Evolutionary conservation across 345 rosid genomes (phyloP).

Genomic region (Clarkia xantiana): DNA sequence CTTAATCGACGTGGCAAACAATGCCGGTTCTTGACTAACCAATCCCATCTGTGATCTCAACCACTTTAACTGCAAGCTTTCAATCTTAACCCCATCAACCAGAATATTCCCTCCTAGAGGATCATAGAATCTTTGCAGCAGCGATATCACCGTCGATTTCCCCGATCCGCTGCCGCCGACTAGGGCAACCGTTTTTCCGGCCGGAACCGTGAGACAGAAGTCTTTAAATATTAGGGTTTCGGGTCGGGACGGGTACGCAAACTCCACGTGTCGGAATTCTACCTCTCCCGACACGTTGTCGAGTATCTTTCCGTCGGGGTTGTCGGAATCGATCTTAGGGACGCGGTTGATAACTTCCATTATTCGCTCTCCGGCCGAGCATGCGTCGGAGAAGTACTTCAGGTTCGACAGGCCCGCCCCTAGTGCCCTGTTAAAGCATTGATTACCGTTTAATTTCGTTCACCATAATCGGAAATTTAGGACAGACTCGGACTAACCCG

Average conservation of each 20-base stretch:
- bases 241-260: slow-evolving; percentile 8
- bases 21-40: slow-evolving; percentile 37
- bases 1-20: slow-evolving; percentile 24
- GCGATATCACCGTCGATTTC: slow-evolving; percentile 11
- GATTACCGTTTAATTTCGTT: no score
- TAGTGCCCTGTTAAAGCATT: slow-evolving; percentile 3
- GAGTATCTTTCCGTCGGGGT: slow-evolving; percentile 3
- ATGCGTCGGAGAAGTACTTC: slow-evolving; percentile 7
- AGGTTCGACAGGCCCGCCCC: slow-evolving; percentile 7
- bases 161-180: slow-evolving; percentile 12
- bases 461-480: no score
- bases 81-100: slow-evolving; percentile 8
- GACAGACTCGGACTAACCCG: no score
- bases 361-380: slow-evolving; percentile 6
- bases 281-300: slow-evolving; percentile 2
- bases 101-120: slow-evolving; percentile 6
- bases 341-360: slow-evolving; percentile 10
- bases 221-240: not conserved
- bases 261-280: slow-evolving; percentile 7
- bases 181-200: slow-evolving; percentile 7
- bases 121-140: slow-evolving; percentile 12
- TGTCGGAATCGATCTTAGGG: slow-evolving; percentile 7
- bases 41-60: slow-evolving; percentile 19
- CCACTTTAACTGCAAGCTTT: slow-evolving; percentile 10
- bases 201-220: slow-evolving; percentile 8